Evolutionary conservation across 345 rosid genomes (phyloP).

Genomic region (Zanthoxylum bungeanum): DNA sequence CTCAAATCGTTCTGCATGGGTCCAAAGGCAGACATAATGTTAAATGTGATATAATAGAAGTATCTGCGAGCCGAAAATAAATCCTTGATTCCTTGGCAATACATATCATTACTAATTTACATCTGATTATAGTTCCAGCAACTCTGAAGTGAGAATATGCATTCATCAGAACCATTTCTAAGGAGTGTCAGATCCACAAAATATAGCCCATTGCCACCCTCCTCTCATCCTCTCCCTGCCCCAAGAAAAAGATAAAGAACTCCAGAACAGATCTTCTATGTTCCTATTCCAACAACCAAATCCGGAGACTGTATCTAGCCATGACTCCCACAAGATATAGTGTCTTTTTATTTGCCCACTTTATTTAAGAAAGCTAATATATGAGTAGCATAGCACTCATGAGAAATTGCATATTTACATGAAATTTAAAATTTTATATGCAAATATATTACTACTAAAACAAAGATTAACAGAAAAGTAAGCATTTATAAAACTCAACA

Average conservation of each 20-base stretch:
- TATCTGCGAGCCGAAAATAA: not conserved
- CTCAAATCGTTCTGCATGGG: conserved; percentile 64
- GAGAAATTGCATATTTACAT: too few species aligned
- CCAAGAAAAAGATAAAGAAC: not conserved
- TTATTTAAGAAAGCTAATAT: not conserved
- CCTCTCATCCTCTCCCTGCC: not conserved
- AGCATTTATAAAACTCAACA: not conserved
- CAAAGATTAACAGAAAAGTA: not conserved
- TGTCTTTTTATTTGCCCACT: too few species aligned
- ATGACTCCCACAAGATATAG: not conserved
- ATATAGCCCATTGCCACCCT: not conserved
- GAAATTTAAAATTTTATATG: too few species aligned
- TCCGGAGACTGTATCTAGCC: not conserved
- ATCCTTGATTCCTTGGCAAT: not conserved
- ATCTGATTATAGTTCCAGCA: too few species aligned
- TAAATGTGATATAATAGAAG: not conserved
- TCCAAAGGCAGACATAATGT: conserved; percentile 1
- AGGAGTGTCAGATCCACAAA: not conserved
- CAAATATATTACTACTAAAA: too few species aligned
- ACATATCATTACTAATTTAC: not conserved
- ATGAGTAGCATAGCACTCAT: too few species aligned
- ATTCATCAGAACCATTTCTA: not conserved
- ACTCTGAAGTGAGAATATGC: not conserved
- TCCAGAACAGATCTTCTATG: not conserved
- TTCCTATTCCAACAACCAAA: not conserved